Conservation (phyloP, 2,329 filamentous ascomycete species). For the Pseudogymnoascus sp. region DNA sequence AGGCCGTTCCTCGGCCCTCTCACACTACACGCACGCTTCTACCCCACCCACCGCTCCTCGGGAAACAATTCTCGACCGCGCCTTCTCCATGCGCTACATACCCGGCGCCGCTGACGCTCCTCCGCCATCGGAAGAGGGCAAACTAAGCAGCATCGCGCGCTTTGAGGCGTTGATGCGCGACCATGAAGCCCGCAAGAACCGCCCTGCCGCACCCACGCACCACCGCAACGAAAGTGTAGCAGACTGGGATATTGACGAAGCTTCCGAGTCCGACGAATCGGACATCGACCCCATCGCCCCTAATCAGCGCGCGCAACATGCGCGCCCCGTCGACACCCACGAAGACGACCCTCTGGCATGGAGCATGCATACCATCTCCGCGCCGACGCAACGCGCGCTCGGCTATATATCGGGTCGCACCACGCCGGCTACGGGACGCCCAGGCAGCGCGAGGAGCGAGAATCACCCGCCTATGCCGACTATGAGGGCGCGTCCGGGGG, state of each 20-base stretch:
- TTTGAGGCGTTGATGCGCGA: constrained; percentile 61
- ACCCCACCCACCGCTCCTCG: constrained; percentile 41
- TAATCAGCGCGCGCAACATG: not conserved
- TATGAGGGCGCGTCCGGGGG: not conserved
- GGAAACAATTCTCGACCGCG: constrained; percentile 60
- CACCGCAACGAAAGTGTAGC: not conserved
- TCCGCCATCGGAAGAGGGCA: constrained; percentile 44
- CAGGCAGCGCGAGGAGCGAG: not conserved
- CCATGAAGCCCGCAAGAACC: constrained; percentile 40
- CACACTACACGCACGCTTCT: constrained; percentile 35
- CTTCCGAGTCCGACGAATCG: not conserved
- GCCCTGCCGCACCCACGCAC: constrained; percentile 11
- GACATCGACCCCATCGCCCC: not conserved
- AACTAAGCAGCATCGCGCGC: constrained; percentile 54
- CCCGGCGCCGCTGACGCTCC: constrained; percentile 48
- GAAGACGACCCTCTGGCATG: constrained; percentile 25
- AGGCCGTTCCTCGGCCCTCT: constrained; percentile 50
- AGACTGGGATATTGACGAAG: constrained; percentile 4
- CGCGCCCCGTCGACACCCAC: not conserved
- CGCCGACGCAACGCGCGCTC: constrained; percentile 13
- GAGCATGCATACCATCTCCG: constrained; percentile 11
- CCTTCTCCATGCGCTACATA: constrained; percentile 55
- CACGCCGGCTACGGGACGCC: not conserved
- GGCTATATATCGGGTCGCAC: constrained; percentile 16
- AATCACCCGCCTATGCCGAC: constrained; percentile 1